phyloP scores from a whole-genome alignment of 257 asterid species.

The Scutellaria minor region DNA sequence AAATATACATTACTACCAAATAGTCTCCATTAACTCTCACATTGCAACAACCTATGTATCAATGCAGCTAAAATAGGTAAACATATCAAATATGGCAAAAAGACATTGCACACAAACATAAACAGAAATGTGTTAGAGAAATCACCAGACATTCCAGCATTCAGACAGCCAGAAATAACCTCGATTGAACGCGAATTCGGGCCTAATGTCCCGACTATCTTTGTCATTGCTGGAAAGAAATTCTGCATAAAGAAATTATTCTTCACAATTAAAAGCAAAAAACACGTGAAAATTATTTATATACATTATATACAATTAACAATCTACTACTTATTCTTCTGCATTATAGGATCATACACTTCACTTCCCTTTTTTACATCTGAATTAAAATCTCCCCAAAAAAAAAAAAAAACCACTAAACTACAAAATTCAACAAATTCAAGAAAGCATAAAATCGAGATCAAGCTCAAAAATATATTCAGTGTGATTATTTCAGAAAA shows the following conservation, averaged over 20 bases:
- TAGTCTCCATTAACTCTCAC: neutral
- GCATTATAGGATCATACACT: constrained; percentile 22
- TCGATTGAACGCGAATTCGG: constrained; percentile 78
- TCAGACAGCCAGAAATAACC: constrained; percentile 75
- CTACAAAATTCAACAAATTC: neutral
- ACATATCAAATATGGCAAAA: neutral
- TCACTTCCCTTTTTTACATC: neutral
- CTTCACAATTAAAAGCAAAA: neutral
- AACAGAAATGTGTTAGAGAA: constrained; percentile 16
- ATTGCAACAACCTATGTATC: neutral
- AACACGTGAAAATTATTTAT: neutral
- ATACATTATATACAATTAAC: neutral
- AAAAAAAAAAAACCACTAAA: neutral
- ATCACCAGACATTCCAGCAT: constrained; percentile 94
- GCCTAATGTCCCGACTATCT: constrained; percentile 92
- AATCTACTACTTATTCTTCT: neutral
- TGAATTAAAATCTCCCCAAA: constrained; percentile 14
- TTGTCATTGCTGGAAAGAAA: constrained; percentile 89
- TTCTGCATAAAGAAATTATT: constrained; percentile 50
- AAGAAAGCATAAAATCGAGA: neutral
- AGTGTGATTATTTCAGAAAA: neutral
- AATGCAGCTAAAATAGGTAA: neutral
- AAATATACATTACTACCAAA: constrained; percentile 7
- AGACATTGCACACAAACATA: neutral
- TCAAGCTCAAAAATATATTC: neutral